phyloP scores from a whole-genome alignment of 768 basidiomycete species.

The Panaeolus cyanescens region DNA sequence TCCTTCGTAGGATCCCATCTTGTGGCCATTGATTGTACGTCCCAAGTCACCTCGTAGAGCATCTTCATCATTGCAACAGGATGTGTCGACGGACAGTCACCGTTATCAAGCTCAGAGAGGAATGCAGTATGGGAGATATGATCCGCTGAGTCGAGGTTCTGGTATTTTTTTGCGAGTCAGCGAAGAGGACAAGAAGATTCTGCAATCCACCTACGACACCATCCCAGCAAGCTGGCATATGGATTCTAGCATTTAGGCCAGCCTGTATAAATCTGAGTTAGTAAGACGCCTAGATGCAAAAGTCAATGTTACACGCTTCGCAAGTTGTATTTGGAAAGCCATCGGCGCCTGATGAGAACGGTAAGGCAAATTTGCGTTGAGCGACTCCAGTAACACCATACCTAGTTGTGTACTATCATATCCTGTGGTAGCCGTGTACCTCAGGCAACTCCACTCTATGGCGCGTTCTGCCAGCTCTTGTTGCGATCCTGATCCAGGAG shows the following conservation, averaged over 20 bases:
- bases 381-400: neutral
- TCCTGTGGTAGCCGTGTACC: constrained; percentile 21
- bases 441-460: constrained; percentile 39
- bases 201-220: constrained; percentile 38
- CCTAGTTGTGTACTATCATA: neutral
- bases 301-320: neutral
- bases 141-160: constrained; percentile 42
- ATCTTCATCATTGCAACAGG: constrained; percentile 40
- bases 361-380: no score
- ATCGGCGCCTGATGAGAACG: neutral
- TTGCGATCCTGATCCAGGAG: constrained; percentile 32
- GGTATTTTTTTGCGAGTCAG: neutral
- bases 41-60: constrained; percentile 42
- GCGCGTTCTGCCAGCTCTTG: constrained; percentile 41
- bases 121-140: constrained; percentile 38
- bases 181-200: neutral
- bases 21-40: constrained; percentile 31
- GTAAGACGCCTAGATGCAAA: neutral
- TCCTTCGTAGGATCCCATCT: constrained; percentile 35
- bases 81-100: constrained; percentile 36
- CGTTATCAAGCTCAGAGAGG: constrained; percentile 38
- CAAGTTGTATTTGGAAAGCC: neutral
- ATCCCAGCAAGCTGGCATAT: constrained; percentile 44
- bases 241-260: constrained; percentile 1
- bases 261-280: neutral